Evolutionary conservation across 768 basidiomycete species (phyloP), one percentile per base, ranked within the genome.

Genomic region (Kwoniella shandongensis): DNA sequence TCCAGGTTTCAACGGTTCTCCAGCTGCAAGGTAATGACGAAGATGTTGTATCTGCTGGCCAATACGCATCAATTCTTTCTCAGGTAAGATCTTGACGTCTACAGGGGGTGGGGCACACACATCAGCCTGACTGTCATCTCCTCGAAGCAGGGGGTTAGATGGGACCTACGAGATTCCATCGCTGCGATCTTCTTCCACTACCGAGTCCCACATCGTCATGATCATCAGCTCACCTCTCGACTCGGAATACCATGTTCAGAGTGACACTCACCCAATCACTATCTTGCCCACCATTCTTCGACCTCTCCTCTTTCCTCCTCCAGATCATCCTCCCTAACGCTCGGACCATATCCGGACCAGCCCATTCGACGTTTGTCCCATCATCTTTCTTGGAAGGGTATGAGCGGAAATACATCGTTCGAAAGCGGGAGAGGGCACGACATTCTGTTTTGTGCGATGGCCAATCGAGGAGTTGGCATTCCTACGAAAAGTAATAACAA

Each of bases 391-490:
- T 79, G 51, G 48, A 41, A 10, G 59, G 59, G 18, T 51, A 56
- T 17, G 59, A 51, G 13, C 38, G 44, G 18, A 51, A 36, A 38
- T 62, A 59, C 57, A 62, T 62, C 23, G 25, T 36, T 32, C 50
- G 45, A 13, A 66, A 25, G 18, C 52, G 51, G 76, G 78, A 81
- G 8, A 93, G 77, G 0, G 89, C 86, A 4, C 60, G 55, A 68
- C 94, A 97, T 80, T 97, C 93, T 1, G 76, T 73, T 74, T 86
- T 88, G 75, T 96, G 93, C 2, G 82, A 32, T 0, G 68, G 20
- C 91, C 90, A 91, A 63, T 89, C 90, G 26, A 74, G 70, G 38
- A 77, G 84, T 78, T 91, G 89, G 67, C 89, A 91, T 36, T 72
- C 72, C 85, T 89, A 58, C n/a, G 38, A 10, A 40, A 27, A 60